These are phyloP conservation scores for Zoysia pacifica DNA, from an alignment of 176 grass and related monocot genomes.

Conservation along the genomic window DNA sequence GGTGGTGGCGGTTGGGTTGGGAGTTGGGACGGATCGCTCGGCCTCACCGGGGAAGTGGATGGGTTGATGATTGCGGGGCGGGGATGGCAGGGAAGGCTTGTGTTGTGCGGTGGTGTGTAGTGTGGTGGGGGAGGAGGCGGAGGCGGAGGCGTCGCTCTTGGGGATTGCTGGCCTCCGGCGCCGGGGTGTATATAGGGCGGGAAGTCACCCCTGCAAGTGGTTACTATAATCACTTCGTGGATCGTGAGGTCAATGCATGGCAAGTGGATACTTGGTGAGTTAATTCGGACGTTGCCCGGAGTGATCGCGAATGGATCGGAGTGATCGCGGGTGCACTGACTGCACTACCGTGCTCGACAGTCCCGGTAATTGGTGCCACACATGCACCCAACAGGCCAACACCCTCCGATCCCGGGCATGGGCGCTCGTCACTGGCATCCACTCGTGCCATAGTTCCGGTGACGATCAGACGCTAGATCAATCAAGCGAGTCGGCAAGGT, in stretches of 20 bases:
- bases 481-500: neutral
- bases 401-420: neutral
- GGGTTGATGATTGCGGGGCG: constrained; percentile 16
- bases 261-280: neutral
- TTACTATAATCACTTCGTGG: no score
- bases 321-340: neutral
- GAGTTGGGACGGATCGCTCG: constrained; percentile 46
- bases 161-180: constrained; percentile 36
- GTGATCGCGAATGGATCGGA: neutral
- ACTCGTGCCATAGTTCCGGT: neutral
- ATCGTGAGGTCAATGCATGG: no score
- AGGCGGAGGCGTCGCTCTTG: constrained; percentile 52
- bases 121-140: constrained; percentile 9
- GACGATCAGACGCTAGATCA: neutral
- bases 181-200: constrained; percentile 39
- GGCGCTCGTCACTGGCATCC: neutral
- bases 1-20: neutral
- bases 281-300: neutral
- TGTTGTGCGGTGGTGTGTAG: constrained; percentile 1
- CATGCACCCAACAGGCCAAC: neutral
- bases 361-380: neutral
- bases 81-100: neutral
- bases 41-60: constrained; percentile 62
- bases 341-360: neutral
- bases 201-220: neutral